phyloP scores from a whole-genome alignment of 2,329 filamentous ascomycete genomes.

The Gliomastix tumulicola region DNA sequence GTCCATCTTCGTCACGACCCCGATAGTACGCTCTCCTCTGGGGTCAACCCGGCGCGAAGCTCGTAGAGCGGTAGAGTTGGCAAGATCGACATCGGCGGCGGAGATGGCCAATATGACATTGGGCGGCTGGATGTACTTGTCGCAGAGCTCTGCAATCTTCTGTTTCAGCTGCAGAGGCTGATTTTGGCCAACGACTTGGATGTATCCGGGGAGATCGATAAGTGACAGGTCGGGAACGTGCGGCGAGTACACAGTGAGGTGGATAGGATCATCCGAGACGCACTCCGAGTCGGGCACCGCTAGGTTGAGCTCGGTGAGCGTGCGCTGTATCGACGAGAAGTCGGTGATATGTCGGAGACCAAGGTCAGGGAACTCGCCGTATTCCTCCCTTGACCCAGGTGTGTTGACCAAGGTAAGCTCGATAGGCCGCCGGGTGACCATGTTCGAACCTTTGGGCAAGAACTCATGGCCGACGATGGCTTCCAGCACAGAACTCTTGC shows the following conservation, averaged over 20 bases:
- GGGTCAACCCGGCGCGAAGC: constrained; percentile 90
- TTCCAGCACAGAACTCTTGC: constrained; percentile 95
- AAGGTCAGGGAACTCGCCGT: constrained; percentile 91
- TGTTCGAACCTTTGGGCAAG: constrained; percentile 94
- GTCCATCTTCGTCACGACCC: constrained; percentile 99
- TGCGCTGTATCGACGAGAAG: constrained; percentile 87
- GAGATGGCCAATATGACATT: constrained; percentile 98
- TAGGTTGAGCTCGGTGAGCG: constrained; percentile 87
- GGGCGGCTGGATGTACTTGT: constrained; percentile 94
- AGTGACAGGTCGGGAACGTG: constrained; percentile 92
- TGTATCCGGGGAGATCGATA: constrained; percentile 95
- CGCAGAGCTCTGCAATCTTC: constrained; percentile 91
- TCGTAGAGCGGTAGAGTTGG: constrained; percentile 87
- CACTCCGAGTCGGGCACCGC: constrained; percentile 88
- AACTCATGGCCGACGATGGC: constrained; percentile 98
- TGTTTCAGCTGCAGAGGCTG: constrained; percentile 89
- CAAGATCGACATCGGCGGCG: constrained; percentile 92
- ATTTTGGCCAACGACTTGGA: constrained; percentile 87
- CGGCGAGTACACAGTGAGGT: constrained; percentile 89
- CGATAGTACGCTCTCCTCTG: constrained; percentile 90
- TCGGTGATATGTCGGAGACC: constrained; percentile 86
- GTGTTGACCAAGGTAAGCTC: constrained; percentile 96
- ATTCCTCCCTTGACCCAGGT: constrained; percentile 77
- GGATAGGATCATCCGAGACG: constrained; percentile 94
- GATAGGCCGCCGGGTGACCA: constrained; percentile 94